Evolutionary conservation across 106 monocot species (phyloP).

Genomic region (Vanilla planifolia): DNA sequence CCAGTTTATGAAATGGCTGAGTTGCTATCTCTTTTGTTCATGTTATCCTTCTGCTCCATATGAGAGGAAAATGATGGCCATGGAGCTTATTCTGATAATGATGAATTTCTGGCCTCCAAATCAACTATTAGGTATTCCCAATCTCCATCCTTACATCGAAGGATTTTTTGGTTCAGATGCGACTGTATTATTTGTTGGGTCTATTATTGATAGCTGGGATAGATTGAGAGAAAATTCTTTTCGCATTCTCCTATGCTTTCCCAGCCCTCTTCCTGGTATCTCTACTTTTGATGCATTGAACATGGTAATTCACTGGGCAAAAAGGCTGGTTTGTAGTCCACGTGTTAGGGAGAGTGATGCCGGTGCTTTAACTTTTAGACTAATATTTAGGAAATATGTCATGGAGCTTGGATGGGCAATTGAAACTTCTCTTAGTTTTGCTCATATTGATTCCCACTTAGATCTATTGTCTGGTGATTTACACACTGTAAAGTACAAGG

Average conservation of each 20-base stretch:
- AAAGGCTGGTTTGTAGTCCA: constrained; percentile 79
- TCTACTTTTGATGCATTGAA: constrained; percentile 39
- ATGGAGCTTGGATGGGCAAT: constrained; percentile 69
- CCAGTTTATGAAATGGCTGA: constrained; percentile 86
- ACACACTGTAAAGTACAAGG: constrained; percentile 7
- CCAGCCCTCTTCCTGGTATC: constrained; percentile 91
- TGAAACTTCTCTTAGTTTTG: constrained; percentile 27
- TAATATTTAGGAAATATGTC: constrained; percentile 90
- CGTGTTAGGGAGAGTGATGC: constrained; percentile 99
- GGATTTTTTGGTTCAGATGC: constrained; percentile 62
- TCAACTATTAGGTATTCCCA: constrained; percentile 17
- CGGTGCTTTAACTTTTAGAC: constrained; percentile 81
- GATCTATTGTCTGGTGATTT: constrained; percentile 17
- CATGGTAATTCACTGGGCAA: constrained; percentile 74
- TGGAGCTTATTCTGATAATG: constrained; percentile 91
- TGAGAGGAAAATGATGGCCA: constrained; percentile 98
- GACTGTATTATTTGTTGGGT: constrained; percentile 74
- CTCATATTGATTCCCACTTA: constrained; percentile 15
- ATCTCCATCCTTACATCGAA: constrained; percentile 57
- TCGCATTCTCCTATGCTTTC: constrained; percentile 79
- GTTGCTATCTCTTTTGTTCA: constrained; percentile 71
- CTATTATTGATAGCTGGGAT: constrained; percentile 99
- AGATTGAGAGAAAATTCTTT: constrained; percentile 84
- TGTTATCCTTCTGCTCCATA: constrained; percentile 98
- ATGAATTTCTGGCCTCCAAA: constrained; percentile 73